Evolutionary conservation across 495 filamentous ascomycete species (phyloP).

Genomic region (Neurospora pannonica): DNA sequence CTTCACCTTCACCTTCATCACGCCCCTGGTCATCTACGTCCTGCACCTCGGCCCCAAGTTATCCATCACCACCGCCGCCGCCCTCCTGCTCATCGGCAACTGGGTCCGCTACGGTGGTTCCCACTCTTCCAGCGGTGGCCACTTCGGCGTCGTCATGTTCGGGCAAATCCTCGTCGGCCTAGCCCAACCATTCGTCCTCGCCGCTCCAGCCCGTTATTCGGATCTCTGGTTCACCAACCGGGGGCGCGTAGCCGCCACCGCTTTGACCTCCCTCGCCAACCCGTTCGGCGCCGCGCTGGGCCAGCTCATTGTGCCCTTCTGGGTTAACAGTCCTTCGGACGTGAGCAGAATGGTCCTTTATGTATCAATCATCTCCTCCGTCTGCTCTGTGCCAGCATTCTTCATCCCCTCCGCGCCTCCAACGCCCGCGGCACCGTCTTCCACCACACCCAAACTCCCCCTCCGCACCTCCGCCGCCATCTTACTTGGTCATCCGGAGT

Average conservation of each 20-base stretch:
- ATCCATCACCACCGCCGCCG: slow-evolving; percentile 63
- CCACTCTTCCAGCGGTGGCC: slow-evolving; percentile 33
- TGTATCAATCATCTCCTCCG: slow-evolving; percentile 72
- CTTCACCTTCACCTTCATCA: slow-evolving; percentile 68
- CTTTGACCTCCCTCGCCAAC: slow-evolving; percentile 74
- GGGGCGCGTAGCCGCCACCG: slow-evolving; percentile 81
- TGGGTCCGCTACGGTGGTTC: slow-evolving; percentile 89
- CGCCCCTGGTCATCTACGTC: slow-evolving; percentile 66
- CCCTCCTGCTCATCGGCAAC: slow-evolving; percentile 71
- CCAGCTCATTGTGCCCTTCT: slow-evolving; percentile 73
- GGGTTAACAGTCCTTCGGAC: slow-evolving; percentile 50
- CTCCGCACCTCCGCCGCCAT: slow-evolving; percentile 43
- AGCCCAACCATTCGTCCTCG: slow-evolving; percentile 85
- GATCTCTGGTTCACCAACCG: slow-evolving; percentile 88
- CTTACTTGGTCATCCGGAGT: slow-evolving; percentile 45
- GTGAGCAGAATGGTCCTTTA: slow-evolving; percentile 80
- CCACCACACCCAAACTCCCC: slow-evolving; percentile 35
- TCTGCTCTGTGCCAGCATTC: slow-evolving; percentile 67
- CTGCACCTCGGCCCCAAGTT: slow-evolving; percentile 72
- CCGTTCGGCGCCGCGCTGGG: slow-evolving; percentile 82
- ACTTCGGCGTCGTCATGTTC: slow-evolving; percentile 74
- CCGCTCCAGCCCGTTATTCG: slow-evolving; percentile 82
- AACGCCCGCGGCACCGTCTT: slow-evolving; percentile 50
- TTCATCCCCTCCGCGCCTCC: slow-evolving; percentile 76
- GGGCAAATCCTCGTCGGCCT: slow-evolving; percentile 90